Conservation (phyloP, 805 yeast species). For the Isabelozyma pseudorhagii region DNA sequence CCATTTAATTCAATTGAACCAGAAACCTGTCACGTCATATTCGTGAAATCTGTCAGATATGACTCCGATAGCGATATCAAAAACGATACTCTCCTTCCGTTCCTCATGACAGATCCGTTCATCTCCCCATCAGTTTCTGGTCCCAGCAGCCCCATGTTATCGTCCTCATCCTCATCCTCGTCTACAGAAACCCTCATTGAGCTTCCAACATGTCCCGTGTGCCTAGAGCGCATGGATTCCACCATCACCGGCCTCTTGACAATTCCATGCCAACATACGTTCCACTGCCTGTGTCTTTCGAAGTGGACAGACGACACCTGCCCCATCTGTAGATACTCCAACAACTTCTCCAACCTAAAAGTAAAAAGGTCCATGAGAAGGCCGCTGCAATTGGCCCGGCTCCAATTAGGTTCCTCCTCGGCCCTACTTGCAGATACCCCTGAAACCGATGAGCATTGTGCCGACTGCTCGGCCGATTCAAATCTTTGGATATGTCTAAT, state of each 20-base stretch:
- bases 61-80: slow-evolving; percentile 9
- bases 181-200: slow-evolving; percentile 37
- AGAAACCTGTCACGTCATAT: slow-evolving; percentile 75
- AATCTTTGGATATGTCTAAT: slow-evolving; percentile 87
- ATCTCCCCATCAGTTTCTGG: slow-evolving; percentile 28
- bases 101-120: slow-evolving; percentile 70
- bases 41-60: slow-evolving; percentile 58
- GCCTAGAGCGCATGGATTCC: slow-evolving; percentile 84
- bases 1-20: slow-evolving; percentile 86
- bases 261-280: slow-evolving; percentile 89
- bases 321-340: slow-evolving; percentile 86
- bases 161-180: background rate
- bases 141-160: slow-evolving; percentile 1
- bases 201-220: slow-evolving; percentile 90
- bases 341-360: slow-evolving; percentile 31
- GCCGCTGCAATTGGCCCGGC: slow-evolving; percentile 21
- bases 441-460: slow-evolving; percentile 34
- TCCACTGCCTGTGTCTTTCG: slow-evolving; percentile 83
- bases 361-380: slow-evolving; percentile 31
- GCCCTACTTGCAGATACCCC: background rate
- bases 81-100: slow-evolving; percentile 45
- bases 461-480: slow-evolving; percentile 52
- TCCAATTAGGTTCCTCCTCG: background rate
- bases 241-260: slow-evolving; percentile 78
- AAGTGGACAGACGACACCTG: slow-evolving; percentile 90